Percentiles rank a stretch among this genome's conserved stretches.
These are phyloP conservation scores for Myxozyma sirexii DNA, from an alignment of 805 yeast genomes.

Conservation along the genomic window DNA sequence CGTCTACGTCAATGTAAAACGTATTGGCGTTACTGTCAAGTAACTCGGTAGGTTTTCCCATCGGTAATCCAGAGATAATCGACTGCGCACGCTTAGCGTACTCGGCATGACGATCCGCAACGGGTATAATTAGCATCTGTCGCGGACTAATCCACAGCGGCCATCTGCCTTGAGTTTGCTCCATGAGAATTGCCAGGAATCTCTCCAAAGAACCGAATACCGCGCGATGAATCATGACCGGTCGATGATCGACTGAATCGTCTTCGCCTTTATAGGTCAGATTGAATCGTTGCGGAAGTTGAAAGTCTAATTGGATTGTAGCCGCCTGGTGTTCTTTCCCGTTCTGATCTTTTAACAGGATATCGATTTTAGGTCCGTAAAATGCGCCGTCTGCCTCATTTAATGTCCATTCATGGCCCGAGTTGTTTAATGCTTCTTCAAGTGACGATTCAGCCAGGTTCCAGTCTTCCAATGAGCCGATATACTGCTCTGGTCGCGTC, in stretches of 20 bases:
- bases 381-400: conserved; percentile 97
- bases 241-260: conserved; percentile 51
- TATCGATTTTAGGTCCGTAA: conserved; percentile 98
- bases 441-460: conserved; percentile 83
- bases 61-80: conserved; percentile 44
- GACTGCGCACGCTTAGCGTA: conserved; percentile 56
- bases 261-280: conserved; percentile 77
- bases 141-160: conserved; percentile 96
- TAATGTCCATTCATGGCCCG: conserved; percentile 91
- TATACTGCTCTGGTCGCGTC: conserved; percentile 94
- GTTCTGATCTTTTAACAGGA: conserved; percentile 91
- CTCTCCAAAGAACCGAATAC: conserved; percentile 93
- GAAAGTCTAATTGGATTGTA: conserved; percentile 98
- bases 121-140: conserved; percentile 84
- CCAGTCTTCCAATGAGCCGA: conserved; percentile 95
- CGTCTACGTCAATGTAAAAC: conserved; percentile 76
- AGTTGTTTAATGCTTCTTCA: conserved; percentile 76
- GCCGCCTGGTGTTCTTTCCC: conserved; percentile 99
- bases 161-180: conserved; percentile 91
- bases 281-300: conserved; percentile 91
- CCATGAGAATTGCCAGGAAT: conserved; percentile 85
- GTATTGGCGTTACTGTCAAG: conserved; percentile 60
- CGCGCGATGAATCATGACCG: conserved; percentile 96
- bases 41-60: conserved; percentile 45
- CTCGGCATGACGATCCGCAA: conserved; percentile 58